A percentile compares a stretch with the other conserved stretches of the same genome.
phyloP scores from a whole-genome alignment of 208 protist genomes.

The Naegleria gruberi region DNA sequence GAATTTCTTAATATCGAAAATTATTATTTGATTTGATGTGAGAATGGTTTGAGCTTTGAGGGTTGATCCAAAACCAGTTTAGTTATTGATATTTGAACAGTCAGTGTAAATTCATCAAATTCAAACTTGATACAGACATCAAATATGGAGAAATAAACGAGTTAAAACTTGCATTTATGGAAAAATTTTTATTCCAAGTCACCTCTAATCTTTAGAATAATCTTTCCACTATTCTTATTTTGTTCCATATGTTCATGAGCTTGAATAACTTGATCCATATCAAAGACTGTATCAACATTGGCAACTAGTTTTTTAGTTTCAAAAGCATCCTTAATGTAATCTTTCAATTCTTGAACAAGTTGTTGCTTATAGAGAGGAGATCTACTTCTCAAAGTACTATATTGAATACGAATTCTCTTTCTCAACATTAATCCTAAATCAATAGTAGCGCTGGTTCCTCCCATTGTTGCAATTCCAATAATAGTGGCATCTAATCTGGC shows the following conservation, averaged over 20 bases:
- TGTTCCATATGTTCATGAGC: constrained; percentile 34
- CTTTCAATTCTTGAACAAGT: constrained; percentile 10
- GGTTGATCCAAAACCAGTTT: too few relatives aligned
- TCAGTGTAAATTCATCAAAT: too few relatives aligned
- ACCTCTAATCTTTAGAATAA: neutral
- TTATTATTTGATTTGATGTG: too few relatives aligned
- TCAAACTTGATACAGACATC: too few relatives aligned
- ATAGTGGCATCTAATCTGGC: neutral
- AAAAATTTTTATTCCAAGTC: too few relatives aligned
- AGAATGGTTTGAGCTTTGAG: too few relatives aligned
- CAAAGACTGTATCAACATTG: constrained; percentile 20
- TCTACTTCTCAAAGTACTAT: constrained; percentile 58
- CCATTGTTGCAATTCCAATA: constrained; percentile 2
- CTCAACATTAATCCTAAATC: constrained; percentile 44
- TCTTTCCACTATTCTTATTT: constrained; percentile 28
- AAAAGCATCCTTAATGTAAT: neutral
- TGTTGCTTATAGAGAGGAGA: constrained; percentile 37
- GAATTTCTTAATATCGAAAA: too few relatives aligned
- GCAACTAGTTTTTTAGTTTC: neutral
- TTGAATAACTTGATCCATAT: neutral
- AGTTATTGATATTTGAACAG: too few relatives aligned
- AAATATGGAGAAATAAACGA: too few relatives aligned
- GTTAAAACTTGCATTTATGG: too few relatives aligned
- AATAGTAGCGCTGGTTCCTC: constrained; percentile 48
- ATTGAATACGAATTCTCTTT: constrained; percentile 59